Conservation (phyloP, 768 basidiomycete species). For the Panus rudis region DNA sequence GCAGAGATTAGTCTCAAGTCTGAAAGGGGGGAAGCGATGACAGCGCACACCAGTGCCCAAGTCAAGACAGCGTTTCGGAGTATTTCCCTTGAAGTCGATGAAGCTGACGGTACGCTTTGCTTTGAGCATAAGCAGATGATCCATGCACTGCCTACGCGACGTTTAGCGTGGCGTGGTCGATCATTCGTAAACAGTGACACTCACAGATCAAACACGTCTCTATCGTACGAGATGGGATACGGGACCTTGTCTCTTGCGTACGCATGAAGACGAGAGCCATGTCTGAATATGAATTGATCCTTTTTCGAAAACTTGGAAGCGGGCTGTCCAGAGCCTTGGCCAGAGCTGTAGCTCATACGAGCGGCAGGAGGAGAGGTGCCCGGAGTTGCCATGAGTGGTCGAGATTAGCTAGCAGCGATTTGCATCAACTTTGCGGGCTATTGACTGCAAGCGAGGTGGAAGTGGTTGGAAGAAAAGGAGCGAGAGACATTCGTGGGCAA, state of each 20-base stretch:
- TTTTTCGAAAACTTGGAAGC: slow-evolving; percentile 34
- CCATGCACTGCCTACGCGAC: slow-evolving; percentile 7
- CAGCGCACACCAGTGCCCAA: slow-evolving; percentile 66
- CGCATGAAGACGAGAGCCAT: slow-evolving; percentile 60
- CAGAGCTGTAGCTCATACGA: slow-evolving; percentile 16
- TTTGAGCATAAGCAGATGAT: slow-evolving; percentile 26
- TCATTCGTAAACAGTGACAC: slow-evolving; percentile 19
- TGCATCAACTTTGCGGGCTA: too few species aligned
- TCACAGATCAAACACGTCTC: slow-evolving; percentile 61
- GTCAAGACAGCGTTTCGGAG: slow-evolving; percentile 53
- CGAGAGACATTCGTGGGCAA: too few species aligned
- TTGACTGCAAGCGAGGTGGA: too few species aligned
- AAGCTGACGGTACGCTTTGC: slow-evolving; percentile 50
- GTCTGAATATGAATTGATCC: slow-evolving; percentile 48
- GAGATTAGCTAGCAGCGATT: too few species aligned
- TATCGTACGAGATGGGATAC: slow-evolving; percentile 71
- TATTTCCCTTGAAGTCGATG: slow-evolving; percentile 43
- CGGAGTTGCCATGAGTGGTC: too few species aligned
- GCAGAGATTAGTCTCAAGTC: not conserved
- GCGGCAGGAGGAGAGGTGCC: slow-evolving; percentile 7
- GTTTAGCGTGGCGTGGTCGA: not conserved
- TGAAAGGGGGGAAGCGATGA: not conserved
- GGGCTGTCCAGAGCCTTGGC: slow-evolving; percentile 3
- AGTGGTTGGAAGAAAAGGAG: too few species aligned
- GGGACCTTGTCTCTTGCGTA: slow-evolving; percentile 73